phyloP scores from a whole-genome alignment of 208 protist genomes.

The Porcisia deanei region DNA sequence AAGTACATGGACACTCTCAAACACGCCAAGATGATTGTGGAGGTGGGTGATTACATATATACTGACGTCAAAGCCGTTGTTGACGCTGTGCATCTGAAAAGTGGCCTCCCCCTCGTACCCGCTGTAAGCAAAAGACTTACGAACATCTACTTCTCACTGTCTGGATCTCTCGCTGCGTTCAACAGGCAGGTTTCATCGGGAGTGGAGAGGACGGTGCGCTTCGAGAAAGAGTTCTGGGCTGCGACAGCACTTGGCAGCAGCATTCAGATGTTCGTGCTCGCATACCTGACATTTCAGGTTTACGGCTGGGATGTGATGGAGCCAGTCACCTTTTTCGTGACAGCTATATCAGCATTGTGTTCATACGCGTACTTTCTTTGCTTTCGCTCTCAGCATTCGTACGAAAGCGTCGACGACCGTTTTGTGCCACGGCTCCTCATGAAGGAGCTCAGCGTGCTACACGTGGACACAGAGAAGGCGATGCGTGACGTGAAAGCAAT shows the following conservation, averaged over 20 bases:
- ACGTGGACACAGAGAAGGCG: slow-evolving; percentile 20
- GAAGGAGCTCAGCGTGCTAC: slow-evolving; percentile 26
- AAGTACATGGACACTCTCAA: slow-evolving; percentile 46
- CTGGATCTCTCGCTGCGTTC: slow-evolving; percentile 6
- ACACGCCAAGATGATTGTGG: slow-evolving; percentile 31
- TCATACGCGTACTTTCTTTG: slow-evolving; percentile 61
- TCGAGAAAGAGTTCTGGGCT: slow-evolving; percentile 65
- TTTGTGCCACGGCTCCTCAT: slow-evolving; percentile 38
- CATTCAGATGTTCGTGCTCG: slow-evolving; percentile 67
- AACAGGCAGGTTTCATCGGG: not conserved
- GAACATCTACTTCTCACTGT: not conserved
- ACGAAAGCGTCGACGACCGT: slow-evolving; percentile 53
- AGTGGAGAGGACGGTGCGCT: slow-evolving; percentile 23
- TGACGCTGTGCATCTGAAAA: slow-evolving; percentile 57
- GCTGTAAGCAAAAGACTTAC: slow-evolving; percentile 10
- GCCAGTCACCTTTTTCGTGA: slow-evolving; percentile 80
- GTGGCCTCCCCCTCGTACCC: slow-evolving; percentile 46
- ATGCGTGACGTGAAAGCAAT: slow-evolving; percentile 22
- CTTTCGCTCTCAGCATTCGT: slow-evolving; percentile 50
- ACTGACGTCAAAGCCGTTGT: slow-evolving; percentile 41
- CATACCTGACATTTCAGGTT: slow-evolving; percentile 78
- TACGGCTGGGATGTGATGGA: slow-evolving; percentile 89
- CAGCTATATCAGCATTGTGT: slow-evolving; percentile 50
- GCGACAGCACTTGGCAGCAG: slow-evolving; percentile 56
- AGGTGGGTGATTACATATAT: slow-evolving; percentile 41